Evolutionary conservation across 805 yeast species (phyloP).

Genomic region (Metschnikowia lochheadii): DNA sequence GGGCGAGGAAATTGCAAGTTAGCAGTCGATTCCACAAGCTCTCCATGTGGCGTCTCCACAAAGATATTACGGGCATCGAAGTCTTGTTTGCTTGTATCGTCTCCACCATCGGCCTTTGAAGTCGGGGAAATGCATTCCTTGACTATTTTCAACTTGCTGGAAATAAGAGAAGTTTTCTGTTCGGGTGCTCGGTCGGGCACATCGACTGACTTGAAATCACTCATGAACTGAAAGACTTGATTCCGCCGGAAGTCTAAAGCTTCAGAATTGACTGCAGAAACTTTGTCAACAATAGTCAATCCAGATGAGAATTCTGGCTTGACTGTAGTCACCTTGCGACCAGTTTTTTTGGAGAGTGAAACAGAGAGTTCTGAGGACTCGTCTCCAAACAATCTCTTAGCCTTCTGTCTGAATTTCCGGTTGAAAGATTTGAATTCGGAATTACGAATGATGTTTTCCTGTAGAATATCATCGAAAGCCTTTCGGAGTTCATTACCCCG

Average conservation of each 20-base stretch:
- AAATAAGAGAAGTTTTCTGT: not conserved
- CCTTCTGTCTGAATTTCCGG: not conserved
- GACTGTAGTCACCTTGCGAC: conserved; percentile 11
- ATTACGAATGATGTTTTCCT: conserved; percentile 6
- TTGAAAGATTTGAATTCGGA: not conserved
- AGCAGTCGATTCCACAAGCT: not conserved
- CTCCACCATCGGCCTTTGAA: not conserved
- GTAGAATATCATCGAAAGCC: conserved; percentile 30
- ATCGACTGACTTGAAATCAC: not conserved
- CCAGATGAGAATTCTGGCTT: conserved; percentile 12
- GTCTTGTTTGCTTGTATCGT: not conserved
- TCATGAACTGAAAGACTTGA: not conserved
- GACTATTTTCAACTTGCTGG: not conserved
- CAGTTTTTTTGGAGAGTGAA: not conserved
- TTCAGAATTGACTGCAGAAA: conserved; percentile 13
- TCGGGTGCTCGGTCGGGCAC: not conserved
- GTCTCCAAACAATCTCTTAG: conserved; percentile 10
- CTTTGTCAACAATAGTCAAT: conserved; percentile 12
- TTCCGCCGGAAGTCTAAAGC: conserved; percentile 4
- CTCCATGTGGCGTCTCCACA: conserved; percentile 1
- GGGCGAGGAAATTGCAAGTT: conserved; percentile 29
- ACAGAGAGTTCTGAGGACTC: conserved; percentile 1
- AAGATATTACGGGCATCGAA: not conserved
- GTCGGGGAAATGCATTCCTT: not conserved
- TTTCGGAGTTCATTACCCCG: conserved; percentile 42